A percentile compares a stretch with the other conserved stretches of the same genome.
These are phyloP conservation scores for Exophiala sp. DNA, from an alignment of 2,329 filamentous ascomycete species.

Conservation along the genomic window DNA sequence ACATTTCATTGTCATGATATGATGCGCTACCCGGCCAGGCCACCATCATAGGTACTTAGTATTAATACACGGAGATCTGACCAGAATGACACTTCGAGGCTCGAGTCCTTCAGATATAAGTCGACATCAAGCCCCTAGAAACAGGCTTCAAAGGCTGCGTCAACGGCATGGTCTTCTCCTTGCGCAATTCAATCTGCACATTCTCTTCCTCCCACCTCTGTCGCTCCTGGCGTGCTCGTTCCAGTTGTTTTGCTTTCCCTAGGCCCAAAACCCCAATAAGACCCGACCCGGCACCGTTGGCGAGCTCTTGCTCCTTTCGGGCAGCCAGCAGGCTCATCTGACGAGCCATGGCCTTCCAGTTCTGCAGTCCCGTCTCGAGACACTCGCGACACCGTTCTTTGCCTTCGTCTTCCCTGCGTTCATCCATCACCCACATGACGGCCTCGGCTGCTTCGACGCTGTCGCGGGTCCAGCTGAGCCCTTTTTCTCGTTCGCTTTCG, in stretches of 20 bases:
- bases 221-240: constrained; percentile 20
- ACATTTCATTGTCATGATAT: too few species aligned
- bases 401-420: constrained; percentile 36
- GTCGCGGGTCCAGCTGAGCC: constrained; percentile 82
- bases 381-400: constrained; percentile 68
- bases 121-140: constrained; percentile 8
- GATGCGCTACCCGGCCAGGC: too few species aligned
- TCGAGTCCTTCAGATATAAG: too few species aligned
- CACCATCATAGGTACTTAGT: too few species aligned
- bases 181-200: constrained; percentile 26
- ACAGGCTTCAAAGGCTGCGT: constrained; percentile 19
- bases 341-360: constrained; percentile 77
- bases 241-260: constrained; percentile 20
- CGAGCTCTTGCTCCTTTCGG: constrained; percentile 39
- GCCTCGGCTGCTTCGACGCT: constrained; percentile 75
- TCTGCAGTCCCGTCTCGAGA: constrained; percentile 66
- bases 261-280: constrained; percentile 10
- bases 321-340: constrained; percentile 52
- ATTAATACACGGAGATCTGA: too few species aligned
- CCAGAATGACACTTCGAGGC: too few species aligned
- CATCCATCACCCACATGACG: constrained; percentile 48
- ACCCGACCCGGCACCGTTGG: constrained; percentile 22
- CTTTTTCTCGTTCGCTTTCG: constrained; percentile 55
- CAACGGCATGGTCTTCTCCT: constrained; percentile 28
- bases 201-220: constrained; percentile 28